Evolutionary conservation across 352 stramenopile genomes (phyloP), one percentile per base, ranked within the genome.

Genomic region (Phytophthora pini): DNA sequence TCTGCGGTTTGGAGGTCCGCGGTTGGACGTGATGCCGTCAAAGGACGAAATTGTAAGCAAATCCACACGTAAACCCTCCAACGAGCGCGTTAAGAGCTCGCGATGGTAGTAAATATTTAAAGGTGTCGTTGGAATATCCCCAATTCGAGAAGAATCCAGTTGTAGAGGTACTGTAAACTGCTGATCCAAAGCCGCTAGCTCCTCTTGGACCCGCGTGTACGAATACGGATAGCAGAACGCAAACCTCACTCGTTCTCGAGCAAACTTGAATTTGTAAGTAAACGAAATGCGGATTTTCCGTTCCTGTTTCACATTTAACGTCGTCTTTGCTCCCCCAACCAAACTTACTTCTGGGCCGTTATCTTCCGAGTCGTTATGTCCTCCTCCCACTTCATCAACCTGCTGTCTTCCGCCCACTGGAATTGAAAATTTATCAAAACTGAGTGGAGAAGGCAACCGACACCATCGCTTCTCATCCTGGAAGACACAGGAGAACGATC

Each of bases 21-120:
- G 57, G 1, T 4, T 68, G 13, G 56, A 55, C 10, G 47, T 29
- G 70, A 94, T 51, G 54, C 62, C 47, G 64, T 89, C 22, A 90
- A 65, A 65, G 0, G 77, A 80, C 15, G 93, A 98, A 56, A 98
- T 95, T 0, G 92, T 96, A 0, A 98, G 65, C 31, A 98, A 56
- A 52, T 98, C 92, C 61, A 56, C 58, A 41, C 61, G 88, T 68
- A 49, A 95, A 58, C 22, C 52, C 62, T 61, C 78, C 22, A 95
- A 56, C 47, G 89, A 93, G 29, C 82, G 69, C 26, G 80, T 79
- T 32, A 96, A 58, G 0, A 95, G 66, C 32, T 97, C 84, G 7
- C 90, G 78, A 55, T 95, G 87, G 49, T 89, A 94, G 70, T 93
- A 97, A 3, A 95, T 56, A 32, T 90, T 74, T 68, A 59, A 20